These are phyloP conservation scores for Macrophomina pseudophaseolina DNA, from an alignment of 2,329 filamentous ascomycete genomes.

Conservation along the genomic window DNA sequence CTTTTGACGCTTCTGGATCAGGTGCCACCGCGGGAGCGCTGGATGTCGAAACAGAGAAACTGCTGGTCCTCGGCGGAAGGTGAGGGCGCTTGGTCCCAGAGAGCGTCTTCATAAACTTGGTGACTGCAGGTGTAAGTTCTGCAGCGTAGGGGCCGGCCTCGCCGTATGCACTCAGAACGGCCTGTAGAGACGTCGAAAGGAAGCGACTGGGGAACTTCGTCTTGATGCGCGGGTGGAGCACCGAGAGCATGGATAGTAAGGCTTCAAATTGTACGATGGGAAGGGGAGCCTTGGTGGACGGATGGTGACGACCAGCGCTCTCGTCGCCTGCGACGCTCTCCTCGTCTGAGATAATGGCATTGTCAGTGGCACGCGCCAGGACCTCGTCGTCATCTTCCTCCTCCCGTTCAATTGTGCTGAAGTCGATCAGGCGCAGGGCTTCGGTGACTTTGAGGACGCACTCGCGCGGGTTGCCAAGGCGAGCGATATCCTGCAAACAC, in stretches of 20 bases:
- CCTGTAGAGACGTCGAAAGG: slow-evolving; percentile 75
- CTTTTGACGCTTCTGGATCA: slow-evolving; percentile 62
- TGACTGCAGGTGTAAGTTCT: slow-evolving; percentile 71
- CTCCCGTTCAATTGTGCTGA: slow-evolving; percentile 51
- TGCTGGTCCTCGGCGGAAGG: slow-evolving; percentile 63
- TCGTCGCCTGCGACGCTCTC: slow-evolving; percentile 28
- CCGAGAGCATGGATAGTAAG: slow-evolving; percentile 72
- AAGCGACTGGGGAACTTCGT: slow-evolving; percentile 81
- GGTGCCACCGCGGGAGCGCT: slow-evolving; percentile 47
- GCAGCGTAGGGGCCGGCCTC: slow-evolving; percentile 59
- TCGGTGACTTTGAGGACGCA: slow-evolving; percentile 82
- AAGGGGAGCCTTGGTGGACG: slow-evolving; percentile 42
- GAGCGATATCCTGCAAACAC: slow-evolving; percentile 75
- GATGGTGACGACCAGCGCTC: slow-evolving; percentile 39
- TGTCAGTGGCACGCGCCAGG: slow-evolving; percentile 29
- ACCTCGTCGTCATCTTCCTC: slow-evolving; percentile 39
- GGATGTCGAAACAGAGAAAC: slow-evolving; percentile 46
- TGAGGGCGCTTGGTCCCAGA: slow-evolving; percentile 70
- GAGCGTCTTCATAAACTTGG: slow-evolving; percentile 73
- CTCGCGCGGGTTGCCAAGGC: slow-evolving; percentile 79
- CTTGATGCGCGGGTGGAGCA: slow-evolving; percentile 75
- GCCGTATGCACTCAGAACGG: slow-evolving; percentile 71
- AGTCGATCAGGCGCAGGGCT: slow-evolving; percentile 66
- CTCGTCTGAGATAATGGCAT: slow-evolving; percentile 25
- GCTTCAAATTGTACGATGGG: slow-evolving; percentile 66